Base-by-base conservation (phyloP, 2,329 filamentous ascomycete genomes). In the Cryphonectria parasitica region DNA sequence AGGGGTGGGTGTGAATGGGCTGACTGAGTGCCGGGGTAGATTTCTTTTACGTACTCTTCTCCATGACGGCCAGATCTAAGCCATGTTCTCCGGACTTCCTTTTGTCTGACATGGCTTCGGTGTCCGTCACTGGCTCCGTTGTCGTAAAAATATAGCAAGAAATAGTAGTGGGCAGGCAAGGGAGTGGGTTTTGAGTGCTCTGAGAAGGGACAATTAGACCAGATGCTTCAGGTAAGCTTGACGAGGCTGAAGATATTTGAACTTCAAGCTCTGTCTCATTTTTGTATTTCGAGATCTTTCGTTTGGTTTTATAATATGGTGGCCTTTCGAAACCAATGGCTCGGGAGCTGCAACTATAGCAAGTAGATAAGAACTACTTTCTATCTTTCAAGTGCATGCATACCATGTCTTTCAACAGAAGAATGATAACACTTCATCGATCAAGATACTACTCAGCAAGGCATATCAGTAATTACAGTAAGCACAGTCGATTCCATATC, bases 41-140 rank as follows among this genome's bases (percentile, higher is more conserved):
- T 75, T 15, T 52, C 77, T 28, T 17, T 74, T 77, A n/a, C 78
- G 78, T 77, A 73, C n/a, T 70, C 45, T 45, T 65, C 39, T 69
- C 60, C 39, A 54, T 45, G 22, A 34, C 19, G 3, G 31, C 6
- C 3, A 63, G 22, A 25, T 54, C 63, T 31, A 43, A 41, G 10
- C 62, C 41, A 45, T 69, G 49, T 22, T 70, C 68, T 52, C 64
- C n/a, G 19, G 61, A 36, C 39, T 63, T 52, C 25, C 52, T 60
- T 15, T 22, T 22, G 5, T 60, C 4, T n/a, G 39, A 28, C 36
- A 60, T 60, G 17, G 1, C 3, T 2, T 61, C 22, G 43, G 36
- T 19, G 17, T 45, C 39, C 36, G 43, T 63, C 22, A 31, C 31
- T 19, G 61, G 39, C 25, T 25, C 61, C 19, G 25, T 31, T 54